Conservation (phyloP, 2,329 filamentous ascomycete genomes). For the Hypomyces perniciosus region DNA sequence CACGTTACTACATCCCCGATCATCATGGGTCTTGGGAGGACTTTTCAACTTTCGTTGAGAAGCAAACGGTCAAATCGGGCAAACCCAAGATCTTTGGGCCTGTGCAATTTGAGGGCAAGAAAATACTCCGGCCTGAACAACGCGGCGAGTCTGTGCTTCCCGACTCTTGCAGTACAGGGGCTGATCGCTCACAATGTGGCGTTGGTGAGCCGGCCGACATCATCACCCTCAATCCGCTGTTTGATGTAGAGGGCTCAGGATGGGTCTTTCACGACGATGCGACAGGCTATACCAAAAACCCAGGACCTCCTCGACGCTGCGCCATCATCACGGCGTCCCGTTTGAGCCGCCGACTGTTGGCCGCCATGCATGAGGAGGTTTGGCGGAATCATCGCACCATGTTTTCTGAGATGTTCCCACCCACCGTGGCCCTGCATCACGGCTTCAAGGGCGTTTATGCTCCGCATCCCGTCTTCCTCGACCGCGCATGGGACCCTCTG, state of each 20-base stretch:
- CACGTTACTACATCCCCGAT: constrained; percentile 69
- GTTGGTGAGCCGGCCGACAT: constrained; percentile 68
- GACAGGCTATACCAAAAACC: constrained; percentile 57
- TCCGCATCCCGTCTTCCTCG: constrained; percentile 75
- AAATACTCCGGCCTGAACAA: constrained; percentile 45
- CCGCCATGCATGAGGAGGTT: constrained; percentile 70
- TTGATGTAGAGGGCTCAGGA: constrained; percentile 63
- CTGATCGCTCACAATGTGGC: constrained; percentile 51
- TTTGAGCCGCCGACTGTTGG: constrained; percentile 58
- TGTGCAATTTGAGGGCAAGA: constrained; percentile 43
- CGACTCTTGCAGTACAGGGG: constrained; percentile 46
- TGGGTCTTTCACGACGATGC: constrained; percentile 68
- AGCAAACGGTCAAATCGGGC: constrained; percentile 49
- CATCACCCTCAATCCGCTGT: constrained; percentile 72
- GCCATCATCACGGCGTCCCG: constrained; percentile 68
- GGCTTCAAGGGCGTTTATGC: constrained; percentile 74
- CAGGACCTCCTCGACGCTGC: constrained; percentile 53
- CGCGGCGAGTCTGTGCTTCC: constrained; percentile 49
- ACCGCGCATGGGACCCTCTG: constrained; percentile 65
- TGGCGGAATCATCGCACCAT: constrained; percentile 61
- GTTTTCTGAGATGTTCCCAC: constrained; percentile 77
- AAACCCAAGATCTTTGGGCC: constrained; percentile 65
- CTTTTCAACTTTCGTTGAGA: constrained; percentile 59
- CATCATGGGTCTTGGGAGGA: constrained; percentile 67
- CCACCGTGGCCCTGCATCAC: constrained; percentile 64